Conservation (phyloP, 2,329 filamentous ascomycete genomes). For the Monascus ruber region DNA sequence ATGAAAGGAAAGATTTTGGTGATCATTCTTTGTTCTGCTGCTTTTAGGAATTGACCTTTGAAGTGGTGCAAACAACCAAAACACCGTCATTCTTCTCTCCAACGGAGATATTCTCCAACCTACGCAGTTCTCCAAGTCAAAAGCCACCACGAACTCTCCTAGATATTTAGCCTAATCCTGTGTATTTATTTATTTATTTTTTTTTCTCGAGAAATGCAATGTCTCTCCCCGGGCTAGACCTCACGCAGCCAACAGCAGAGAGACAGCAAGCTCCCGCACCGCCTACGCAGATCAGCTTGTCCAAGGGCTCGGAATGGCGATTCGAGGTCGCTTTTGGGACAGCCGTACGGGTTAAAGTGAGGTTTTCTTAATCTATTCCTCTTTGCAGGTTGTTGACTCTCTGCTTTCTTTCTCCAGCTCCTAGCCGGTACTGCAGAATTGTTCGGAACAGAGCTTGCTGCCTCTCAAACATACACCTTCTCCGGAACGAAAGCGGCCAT, state of each 20-base stretch:
- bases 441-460: constrained; percentile 86
- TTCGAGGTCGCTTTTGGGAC: constrained; percentile 56
- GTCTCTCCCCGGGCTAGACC: constrained; percentile 65
- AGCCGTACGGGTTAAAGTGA: constrained; percentile 43
- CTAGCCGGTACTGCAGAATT: constrained; percentile 77
- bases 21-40: too few species aligned
- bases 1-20: too few species aligned
- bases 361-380: constrained; percentile 3
- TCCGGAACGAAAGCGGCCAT: constrained; percentile 74
- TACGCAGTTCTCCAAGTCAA: not conserved
- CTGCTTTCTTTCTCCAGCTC: constrained; percentile 38
- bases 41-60: not conserved
- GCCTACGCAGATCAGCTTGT: constrained; percentile 42
- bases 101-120: not conserved
- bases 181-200: not conserved
- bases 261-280: constrained; percentile 24
- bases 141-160: not conserved
- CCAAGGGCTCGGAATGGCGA: constrained; percentile 62
- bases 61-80: constrained; percentile 12
- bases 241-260: constrained; percentile 50
- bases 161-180: not conserved
- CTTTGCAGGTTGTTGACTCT: not conserved
- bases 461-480: constrained; percentile 69
- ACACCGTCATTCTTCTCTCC: constrained; percentile 3
- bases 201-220: constrained; percentile 32